Evolutionary conservation across 1,139 yeast species (phyloP), one percentile per base, ranked within the genome.

Genomic region (Saccharomyces uvarum): DNA sequence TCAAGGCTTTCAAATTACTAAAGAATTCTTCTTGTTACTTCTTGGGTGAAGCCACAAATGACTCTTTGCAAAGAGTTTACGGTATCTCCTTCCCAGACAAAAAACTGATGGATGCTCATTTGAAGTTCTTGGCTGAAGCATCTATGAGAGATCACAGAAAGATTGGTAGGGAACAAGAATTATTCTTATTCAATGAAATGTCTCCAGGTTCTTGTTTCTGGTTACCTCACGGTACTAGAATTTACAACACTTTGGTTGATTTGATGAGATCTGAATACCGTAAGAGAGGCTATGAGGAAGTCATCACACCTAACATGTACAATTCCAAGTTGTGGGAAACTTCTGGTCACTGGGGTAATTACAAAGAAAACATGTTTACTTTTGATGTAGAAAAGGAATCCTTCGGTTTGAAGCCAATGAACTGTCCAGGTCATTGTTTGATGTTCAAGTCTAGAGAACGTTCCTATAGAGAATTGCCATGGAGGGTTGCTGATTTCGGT

Each of bases 21-120:
- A 95, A 95, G 77, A 93, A 93, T 78, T 93, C 98, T 27, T 86
- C 98, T 2, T 90, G 97, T 52, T 95, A 95, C 76, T 95, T 95
- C 79, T 77, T 90, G 69, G 99, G 98, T 73, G 97, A 93, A 67
- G 76, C 96, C 54, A 78, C 78, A 63, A 93, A 95, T 70, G 99
- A 95, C 71, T 90, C 98, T 14, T 80, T 95, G 72, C 99, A 95
- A 77, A 88, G 99, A 78, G 83, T 95, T 56, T 95, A 95, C 70
- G 99, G 99, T 81, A 86, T 93, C 61, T 88, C 98, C 21, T 95
- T 95, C 90, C 99, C 99, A 59, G 99, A 93, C 73, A 93, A 95
- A 79, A 90, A 91, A 75, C 81, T 84, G 66, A 88, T 95, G 96
- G 95, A 89, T 66, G 98, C 88, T 65, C 97, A 95, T 71, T 75